Conservation (phyloP, 306 rosid genomes). For the Bauhinia variegata region DNA sequence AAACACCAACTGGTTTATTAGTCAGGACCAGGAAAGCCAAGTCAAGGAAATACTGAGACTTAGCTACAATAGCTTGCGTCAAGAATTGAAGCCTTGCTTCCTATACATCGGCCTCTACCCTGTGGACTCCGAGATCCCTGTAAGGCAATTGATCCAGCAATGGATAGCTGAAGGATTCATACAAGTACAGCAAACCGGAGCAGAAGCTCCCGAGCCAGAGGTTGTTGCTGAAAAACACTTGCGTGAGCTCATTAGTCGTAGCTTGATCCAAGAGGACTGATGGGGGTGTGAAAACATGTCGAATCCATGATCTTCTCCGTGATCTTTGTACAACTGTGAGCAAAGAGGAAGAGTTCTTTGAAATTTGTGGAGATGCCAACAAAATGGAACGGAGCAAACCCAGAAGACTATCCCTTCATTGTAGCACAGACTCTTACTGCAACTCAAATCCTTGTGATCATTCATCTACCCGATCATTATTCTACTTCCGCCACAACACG, state of each 20-base stretch:
- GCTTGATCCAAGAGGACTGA: constrained; percentile 19
- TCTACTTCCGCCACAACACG: background rate
- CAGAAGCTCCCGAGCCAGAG: background rate
- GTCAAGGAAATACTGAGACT: background rate
- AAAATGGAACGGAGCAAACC: background rate
- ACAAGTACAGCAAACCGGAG: background rate
- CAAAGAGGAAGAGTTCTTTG: background rate
- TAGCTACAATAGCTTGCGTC: background rate
- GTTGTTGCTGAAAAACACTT: constrained; percentile 1
- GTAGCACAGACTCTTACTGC: too few species aligned
- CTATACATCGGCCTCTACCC: background rate
- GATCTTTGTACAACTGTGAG: background rate
- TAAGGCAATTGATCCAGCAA: background rate
- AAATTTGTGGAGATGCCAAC: background rate
- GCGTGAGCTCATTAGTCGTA: background rate
- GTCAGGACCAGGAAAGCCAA: background rate
- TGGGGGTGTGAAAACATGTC: constrained; percentile 13
- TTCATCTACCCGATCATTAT: background rate
- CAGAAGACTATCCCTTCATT: constrained; percentile 7
- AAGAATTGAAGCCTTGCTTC: background rate
- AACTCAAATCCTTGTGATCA: background rate
- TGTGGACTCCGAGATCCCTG: background rate
- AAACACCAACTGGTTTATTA: background rate
- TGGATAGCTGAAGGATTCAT: constrained; percentile 11
- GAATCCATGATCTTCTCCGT: constrained; percentile 13